These are phyloP conservation scores for Diplodia intermedia DNA, from an alignment of 2,329 filamentous ascomycete genomes.

Conservation along the genomic window DNA sequence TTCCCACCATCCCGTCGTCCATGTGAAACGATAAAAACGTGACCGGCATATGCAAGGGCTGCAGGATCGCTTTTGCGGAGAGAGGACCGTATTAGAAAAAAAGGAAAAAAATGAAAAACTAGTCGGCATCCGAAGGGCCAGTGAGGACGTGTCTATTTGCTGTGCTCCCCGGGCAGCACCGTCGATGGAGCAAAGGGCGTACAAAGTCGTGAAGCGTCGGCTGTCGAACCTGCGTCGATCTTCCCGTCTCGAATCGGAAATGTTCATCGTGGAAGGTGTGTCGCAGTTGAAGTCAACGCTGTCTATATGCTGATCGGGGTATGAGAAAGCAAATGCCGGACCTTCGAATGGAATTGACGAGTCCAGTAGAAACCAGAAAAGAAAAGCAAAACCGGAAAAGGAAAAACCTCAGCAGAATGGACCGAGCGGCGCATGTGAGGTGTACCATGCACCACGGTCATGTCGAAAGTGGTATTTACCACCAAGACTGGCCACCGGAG, in stretches of 20 bases:
- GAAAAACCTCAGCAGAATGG: slow-evolving; percentile 34
- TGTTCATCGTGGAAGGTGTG: slow-evolving; percentile 49
- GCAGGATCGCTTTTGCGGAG: slow-evolving; percentile 50
- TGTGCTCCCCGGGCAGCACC: slow-evolving; percentile 48
- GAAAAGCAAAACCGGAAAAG: slow-evolving; percentile 42
- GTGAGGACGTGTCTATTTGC: slow-evolving; percentile 49
- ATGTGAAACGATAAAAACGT: slow-evolving; percentile 32
- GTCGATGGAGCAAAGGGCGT: slow-evolving; percentile 46
- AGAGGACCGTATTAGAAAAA: slow-evolving; percentile 39
- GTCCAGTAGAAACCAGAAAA: slow-evolving; percentile 43
- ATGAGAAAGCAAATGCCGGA: slow-evolving; percentile 51
- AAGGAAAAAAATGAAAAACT: slow-evolving; percentile 38
- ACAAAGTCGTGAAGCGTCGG: slow-evolving; percentile 50
- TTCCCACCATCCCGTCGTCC: slow-evolving; percentile 32
- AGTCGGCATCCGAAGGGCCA: slow-evolving; percentile 46
- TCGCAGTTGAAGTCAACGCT: slow-evolving; percentile 56
- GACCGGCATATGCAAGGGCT: slow-evolving; percentile 32
- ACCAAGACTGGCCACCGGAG: slow-evolving; percentile 71
- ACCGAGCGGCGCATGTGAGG: slow-evolving; percentile 22
- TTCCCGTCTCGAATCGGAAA: slow-evolving; percentile 36
- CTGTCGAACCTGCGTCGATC: slow-evolving; percentile 43
- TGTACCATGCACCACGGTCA: slow-evolving; percentile 32
- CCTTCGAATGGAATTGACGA: slow-evolving; percentile 41
- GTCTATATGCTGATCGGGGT: slow-evolving; percentile 60
- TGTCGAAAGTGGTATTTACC: slow-evolving; percentile 54